Base-by-base conservation (phyloP, 202 grass and related monocot species). In the Saccharum hybrid region DNA sequence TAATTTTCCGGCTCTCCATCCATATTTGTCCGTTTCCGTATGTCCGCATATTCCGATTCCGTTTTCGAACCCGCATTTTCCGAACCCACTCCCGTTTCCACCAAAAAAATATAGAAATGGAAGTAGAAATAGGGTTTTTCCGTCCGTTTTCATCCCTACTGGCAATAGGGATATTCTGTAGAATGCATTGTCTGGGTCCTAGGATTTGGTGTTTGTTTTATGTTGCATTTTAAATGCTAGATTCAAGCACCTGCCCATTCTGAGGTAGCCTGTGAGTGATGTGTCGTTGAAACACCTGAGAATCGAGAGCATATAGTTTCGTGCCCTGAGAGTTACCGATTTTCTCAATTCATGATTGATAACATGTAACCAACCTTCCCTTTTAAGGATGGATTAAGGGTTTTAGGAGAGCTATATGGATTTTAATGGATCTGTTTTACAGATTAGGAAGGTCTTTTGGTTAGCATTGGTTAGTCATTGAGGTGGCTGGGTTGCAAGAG, bases 181-280 rank as follows among this genome's bases (percentile, higher is more conserved):
- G 9, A 39, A 75, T 31, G 6, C 1, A 19, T 65, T 71, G 19
- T 18, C 16, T 22, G 42, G 41, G 41, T 18, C 42, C 23, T 74
- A 57, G 11, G 66, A 77, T 48, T 11, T 16, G 43, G 5, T 83
- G 10, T 33, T 1, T 11, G 33, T 60, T 71, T 82, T 65, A 77
- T 42, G 31, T 14, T 40, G n/a, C 23, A 52, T 82, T 56, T 15
- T 31, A 36, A 15, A 41, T 8, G 45, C 45, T 41, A n/a, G 14
- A 14, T 66, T 26, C 36, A 22, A 52, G 28, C 57, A 74, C 3
- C 18, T 73, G 7, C 12, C 16, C 11, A 19, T 56, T 68, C 23
- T 37, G 3, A 52, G 45, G 77, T 39, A 34, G 14, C 19, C 21
- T 26, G 57, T 13, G 7, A 68, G 13, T 28, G 31, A 12, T 6